A percentile compares a stretch with the other conserved stretches of the same genome.
These are phyloP conservation scores for Cyclocybe cylindracea DNA, from an alignment of 768 basidiomycete species.

Conservation along the genomic window DNA sequence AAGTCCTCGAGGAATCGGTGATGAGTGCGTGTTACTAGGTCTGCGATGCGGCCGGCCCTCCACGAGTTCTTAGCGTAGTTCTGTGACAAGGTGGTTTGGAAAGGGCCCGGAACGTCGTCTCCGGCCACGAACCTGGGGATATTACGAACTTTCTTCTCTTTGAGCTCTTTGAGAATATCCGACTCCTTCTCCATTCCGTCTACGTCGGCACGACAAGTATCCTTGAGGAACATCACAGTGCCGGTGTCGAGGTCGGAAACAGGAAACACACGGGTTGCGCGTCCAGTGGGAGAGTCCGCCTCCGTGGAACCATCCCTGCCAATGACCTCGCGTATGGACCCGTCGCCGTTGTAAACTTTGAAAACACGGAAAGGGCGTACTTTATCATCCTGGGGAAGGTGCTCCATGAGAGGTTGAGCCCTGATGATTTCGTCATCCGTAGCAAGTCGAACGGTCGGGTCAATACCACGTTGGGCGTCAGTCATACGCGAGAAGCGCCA, in stretches of 20 bases:
- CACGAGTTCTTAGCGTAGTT: no score
- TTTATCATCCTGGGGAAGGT: not conserved
- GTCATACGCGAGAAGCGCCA: not conserved
- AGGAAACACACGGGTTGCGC: slow-evolving; percentile 1
- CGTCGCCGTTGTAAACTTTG: not conserved
- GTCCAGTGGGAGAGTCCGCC: not conserved
- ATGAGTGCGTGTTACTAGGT: no score
- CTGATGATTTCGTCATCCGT: not conserved
- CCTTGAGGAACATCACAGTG: slow-evolving; percentile 5
- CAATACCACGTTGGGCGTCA: not conserved
- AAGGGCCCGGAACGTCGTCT: not conserved
- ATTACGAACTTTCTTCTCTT: not conserved
- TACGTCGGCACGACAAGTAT: slow-evolving; percentile 1
- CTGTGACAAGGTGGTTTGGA: not conserved
- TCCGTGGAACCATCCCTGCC: not conserved
- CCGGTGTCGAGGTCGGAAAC: not conserved
- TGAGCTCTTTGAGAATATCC: not conserved
- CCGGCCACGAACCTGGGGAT: slow-evolving; percentile 1
- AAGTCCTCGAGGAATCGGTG: no score
- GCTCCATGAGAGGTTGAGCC: not conserved
- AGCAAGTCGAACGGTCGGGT: slow-evolving; percentile 1
- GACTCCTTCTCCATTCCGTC: slow-evolving; percentile 1
- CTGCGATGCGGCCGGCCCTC: no score
- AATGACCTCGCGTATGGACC: not conserved
- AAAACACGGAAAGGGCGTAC: not conserved